phyloP scores from a whole-genome alignment of 345 rosid species.

The Acer yangbiense region DNA sequence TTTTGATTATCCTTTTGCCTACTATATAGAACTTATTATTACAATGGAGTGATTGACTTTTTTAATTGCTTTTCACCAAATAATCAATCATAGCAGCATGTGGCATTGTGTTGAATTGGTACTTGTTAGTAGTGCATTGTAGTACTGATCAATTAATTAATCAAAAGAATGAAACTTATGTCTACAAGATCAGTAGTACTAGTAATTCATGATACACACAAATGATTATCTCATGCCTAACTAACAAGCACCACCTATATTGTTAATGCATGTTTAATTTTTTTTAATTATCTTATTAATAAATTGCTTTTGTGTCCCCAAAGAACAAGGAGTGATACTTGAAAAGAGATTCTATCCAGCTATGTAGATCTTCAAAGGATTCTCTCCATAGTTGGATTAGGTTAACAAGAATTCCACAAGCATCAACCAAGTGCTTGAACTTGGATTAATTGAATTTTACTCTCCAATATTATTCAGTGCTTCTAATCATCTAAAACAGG shows the following conservation, averaged over 20 bases:
- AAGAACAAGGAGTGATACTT: slow-evolving; percentile 9
- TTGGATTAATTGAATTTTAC: neutral
- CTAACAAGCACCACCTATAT: neutral
- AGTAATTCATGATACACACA: slow-evolving; percentile 9
- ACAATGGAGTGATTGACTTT: no score
- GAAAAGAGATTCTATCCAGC: slow-evolving; percentile 30
- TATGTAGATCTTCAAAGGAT: slow-evolving; percentile 22
- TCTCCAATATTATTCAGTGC: neutral
- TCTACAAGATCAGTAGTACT: neutral
- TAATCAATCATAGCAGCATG: slow-evolving; percentile 29
- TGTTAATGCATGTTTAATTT: neutral
- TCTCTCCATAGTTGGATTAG: slow-evolving; percentile 19
- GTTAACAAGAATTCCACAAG: neutral
- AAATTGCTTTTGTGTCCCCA: neutral
- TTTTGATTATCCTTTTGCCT: no score
- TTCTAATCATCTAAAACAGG: slow-evolving; percentile 20
- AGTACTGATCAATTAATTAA: neutral
- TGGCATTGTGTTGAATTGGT: slow-evolving; percentile 12
- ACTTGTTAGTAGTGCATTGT: neutral
- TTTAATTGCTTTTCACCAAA: slow-evolving; percentile 8
- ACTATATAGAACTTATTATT: no score
- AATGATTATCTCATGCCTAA: slow-evolving; percentile 30
- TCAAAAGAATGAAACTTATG: slow-evolving; percentile 2
- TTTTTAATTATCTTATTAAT: neutral
- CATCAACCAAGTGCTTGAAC: neutral